Conservation (phyloP, 306 rosid species). For the Notholithocarpus densiflorus region DNA sequence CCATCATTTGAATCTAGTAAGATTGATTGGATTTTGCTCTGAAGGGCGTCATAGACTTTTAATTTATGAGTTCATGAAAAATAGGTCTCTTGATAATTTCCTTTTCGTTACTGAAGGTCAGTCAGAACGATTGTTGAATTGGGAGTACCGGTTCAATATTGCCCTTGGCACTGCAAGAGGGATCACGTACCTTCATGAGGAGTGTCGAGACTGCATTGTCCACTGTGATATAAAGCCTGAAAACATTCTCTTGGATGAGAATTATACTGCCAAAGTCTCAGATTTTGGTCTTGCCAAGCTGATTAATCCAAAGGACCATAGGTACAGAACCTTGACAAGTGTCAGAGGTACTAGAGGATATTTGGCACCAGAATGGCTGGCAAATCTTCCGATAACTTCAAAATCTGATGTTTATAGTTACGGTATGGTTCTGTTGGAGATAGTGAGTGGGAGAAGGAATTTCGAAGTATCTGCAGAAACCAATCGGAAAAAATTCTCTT, state of each 20-base stretch:
- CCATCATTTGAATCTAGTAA: conserved; percentile 76
- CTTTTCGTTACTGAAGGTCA: conserved; percentile 45
- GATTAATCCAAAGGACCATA: conserved; percentile 50
- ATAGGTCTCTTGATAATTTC: conserved; percentile 67
- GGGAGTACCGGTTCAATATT: conserved; percentile 63
- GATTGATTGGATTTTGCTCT: conserved; percentile 78
- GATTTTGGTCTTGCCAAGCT: conserved; percentile 93
- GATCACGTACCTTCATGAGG: conserved; percentile 80
- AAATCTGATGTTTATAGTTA: conserved; percentile 57
- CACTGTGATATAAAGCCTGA: conserved; percentile 88
- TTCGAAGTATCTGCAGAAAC: conserved; percentile 51
- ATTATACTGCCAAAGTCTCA: conserved; percentile 60
- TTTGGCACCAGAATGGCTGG: conserved; percentile 57
- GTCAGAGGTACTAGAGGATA: conserved; percentile 53
- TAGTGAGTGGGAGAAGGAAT: conserved; percentile 77
- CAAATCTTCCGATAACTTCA: conserved; percentile 50
- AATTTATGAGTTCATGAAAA: conserved; percentile 82
- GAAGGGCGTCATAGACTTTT: conserved; percentile 73
- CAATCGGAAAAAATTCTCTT: conserved; percentile 35
- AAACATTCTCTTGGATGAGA: conserved; percentile 76
- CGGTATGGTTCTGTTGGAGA: conserved; percentile 83
- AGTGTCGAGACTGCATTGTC: conserved; percentile 79
- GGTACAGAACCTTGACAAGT: conserved; percentile 48
- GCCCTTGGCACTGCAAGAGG: conserved; percentile 81
- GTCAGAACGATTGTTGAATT: conserved; percentile 50